Base-by-base conservation (phyloP, 345 rosid genomes). In the Adansonia digitata region DNA sequence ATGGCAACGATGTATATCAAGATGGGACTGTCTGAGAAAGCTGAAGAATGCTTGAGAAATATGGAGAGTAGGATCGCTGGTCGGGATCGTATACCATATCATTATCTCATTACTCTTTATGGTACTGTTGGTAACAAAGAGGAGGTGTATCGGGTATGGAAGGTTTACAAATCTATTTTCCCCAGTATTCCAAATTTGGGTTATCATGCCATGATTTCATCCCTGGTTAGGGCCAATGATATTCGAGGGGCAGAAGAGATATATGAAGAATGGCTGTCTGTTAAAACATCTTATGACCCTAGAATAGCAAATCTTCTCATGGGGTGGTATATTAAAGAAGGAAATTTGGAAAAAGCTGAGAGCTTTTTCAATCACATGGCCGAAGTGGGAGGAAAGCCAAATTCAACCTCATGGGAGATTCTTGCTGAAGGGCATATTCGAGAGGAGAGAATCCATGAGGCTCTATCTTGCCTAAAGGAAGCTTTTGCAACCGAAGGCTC, bases 1-100 rank as follows among this genome's bases (percentile, higher is more conserved):
- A 82, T 95, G 94, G 97, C 97, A 15, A 88, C 94, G 18, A 88
- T 91, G 93, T 93, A 95, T 77, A 87, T 91, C 29, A 92, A 87
- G 85, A 79, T 90, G 94, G 94, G 94, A 12, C 78, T 83, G 79
- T 2, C 61, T 26, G 91, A 87, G 63, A 94, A 92, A 71, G 98
- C 98, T n/a, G 89, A 91, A 81, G 95, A 89, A 45, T 89, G 92
- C 73, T 79, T 95, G 83, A 90, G 86, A 84, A 88, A 78, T 74
- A 85, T 88, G 67, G 99, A 95, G 86, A 86, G 91, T 48, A 87
- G 90, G 84, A 91, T 95, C 79, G 83, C 89, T 31, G 96, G 93
- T 65, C 84, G 99, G 62, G 85, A 87, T 84, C 89, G 92, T 75
- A 85, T 87, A 42, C 94, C 98, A 10, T 95, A 90, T 81, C 97